These are phyloP conservation scores for Acacia confusa DNA, from an alignment of 306 rosid genomes.

Conservation along the genomic window DNA sequence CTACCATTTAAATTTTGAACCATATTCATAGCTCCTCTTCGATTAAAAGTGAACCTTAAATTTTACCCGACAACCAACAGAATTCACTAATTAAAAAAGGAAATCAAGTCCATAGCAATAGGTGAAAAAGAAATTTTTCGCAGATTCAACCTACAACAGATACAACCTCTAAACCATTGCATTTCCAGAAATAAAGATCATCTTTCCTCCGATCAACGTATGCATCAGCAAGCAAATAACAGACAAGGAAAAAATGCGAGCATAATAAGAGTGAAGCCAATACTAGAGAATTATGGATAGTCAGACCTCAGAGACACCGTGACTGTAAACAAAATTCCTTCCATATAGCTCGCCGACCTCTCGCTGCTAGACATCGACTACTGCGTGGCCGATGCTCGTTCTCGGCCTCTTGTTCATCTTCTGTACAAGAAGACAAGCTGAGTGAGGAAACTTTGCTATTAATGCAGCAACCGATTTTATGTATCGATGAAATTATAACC, in stretches of 20 bases:
- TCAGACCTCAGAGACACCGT: constrained; percentile 71
- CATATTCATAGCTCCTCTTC: not conserved
- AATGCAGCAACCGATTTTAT: not conserved
- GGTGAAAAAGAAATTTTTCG: not conserved
- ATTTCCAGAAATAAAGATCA: not conserved
- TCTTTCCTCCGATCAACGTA: not conserved
- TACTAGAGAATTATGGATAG: not conserved
- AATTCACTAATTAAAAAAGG: not conserved
- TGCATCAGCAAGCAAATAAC: not conserved
- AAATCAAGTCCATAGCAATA: not conserved
- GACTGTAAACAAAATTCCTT: constrained; percentile 62
- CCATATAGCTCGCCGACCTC: constrained; percentile 72
- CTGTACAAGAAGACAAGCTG: not conserved
- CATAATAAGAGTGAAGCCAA: not conserved
- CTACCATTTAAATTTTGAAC: not conserved
- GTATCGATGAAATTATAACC: not conserved
- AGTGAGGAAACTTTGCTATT: not conserved
- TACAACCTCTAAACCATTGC: not conserved
- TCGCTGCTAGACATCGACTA: constrained; percentile 58
- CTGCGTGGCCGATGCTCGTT: constrained; percentile 44
- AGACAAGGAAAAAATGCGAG: not conserved
- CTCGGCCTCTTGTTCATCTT: constrained; percentile 58
- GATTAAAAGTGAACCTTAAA: not conserved
- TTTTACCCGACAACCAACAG: not conserved
- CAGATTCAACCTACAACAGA: not conserved